Evolutionary conservation across 192 early-diverging fungal genomes (phyloP).

Genomic region (Phlyctochytrium arcticum): DNA sequence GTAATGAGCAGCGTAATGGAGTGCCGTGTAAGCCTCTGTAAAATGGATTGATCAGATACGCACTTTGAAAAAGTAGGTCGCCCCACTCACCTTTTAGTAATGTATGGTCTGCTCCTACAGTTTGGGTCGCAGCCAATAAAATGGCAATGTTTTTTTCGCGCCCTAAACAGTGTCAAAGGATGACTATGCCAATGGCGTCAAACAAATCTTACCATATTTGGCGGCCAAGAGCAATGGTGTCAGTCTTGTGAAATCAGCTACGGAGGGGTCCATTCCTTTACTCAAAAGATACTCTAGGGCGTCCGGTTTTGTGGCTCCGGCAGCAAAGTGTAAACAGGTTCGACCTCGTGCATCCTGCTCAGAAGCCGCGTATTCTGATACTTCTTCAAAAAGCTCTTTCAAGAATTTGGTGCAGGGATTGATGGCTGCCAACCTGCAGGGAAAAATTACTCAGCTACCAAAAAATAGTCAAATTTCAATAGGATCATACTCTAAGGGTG

Average conservation of each 20-base stretch:
- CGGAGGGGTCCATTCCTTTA: conserved; percentile 22
- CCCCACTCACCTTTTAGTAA: conserved; percentile 29
- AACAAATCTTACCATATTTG: conserved; percentile 49
- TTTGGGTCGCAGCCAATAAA: conserved; percentile 23
- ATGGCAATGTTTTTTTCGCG: too few species aligned
- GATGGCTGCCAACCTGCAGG: conserved; percentile 33
- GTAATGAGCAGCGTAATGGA: conserved; percentile 32
- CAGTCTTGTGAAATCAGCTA: conserved; percentile 31
- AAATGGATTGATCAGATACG: too few species aligned
- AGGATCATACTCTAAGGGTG: conserved; percentile 33
- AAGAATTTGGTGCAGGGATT: conserved; percentile 34
- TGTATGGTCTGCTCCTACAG: conserved; percentile 36
- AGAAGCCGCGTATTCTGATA: conserved; percentile 25
- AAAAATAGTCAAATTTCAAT: background rate
- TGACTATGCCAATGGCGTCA: background rate
- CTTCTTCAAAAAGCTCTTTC: conserved; percentile 26
- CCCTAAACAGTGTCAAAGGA: too few species aligned
- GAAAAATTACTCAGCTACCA: background rate
- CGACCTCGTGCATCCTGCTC: conserved; percentile 42
- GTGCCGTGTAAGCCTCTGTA: conserved; percentile 6
- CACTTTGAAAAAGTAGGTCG: too few species aligned
- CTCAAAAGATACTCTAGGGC: conserved; percentile 42
- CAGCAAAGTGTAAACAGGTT: conserved; percentile 48
- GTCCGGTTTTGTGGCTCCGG: conserved; percentile 36
- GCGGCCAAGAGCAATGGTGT: conserved; percentile 48